phyloP scores from a whole-genome alignment of 345 rosid genomes.

The Bruguiera gymnorhiza region DNA sequence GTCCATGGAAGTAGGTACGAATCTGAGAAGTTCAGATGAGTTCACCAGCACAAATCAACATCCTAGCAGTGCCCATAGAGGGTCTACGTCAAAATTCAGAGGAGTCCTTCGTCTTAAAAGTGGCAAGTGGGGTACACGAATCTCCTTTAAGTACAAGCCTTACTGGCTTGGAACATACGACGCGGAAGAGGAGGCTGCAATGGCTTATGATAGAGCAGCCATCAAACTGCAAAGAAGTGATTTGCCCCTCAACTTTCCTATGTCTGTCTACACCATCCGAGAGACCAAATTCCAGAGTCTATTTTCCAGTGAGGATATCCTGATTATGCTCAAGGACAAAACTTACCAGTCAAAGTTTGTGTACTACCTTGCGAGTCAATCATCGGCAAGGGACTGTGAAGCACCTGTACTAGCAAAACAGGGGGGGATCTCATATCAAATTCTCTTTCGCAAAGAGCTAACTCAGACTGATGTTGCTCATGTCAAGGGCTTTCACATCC shows the following conservation, averaged over 20 bases:
- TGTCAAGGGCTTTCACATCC: slow-evolving; percentile 23
- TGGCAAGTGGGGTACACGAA: slow-evolving; percentile 29
- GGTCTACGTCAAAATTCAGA: slow-evolving; percentile 17
- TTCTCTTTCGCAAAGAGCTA: slow-evolving; percentile 21
- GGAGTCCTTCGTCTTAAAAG: slow-evolving; percentile 20
- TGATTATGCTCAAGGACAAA: slow-evolving; percentile 23
- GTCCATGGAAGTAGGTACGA: background rate
- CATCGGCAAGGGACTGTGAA: no score
- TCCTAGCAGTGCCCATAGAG: background rate
- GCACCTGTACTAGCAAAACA: background rate
- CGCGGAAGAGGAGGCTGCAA: slow-evolving; percentile 22
- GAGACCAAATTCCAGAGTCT: slow-evolving; percentile 22
- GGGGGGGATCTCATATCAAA: background rate
- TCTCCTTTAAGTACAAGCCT: slow-evolving; percentile 21
- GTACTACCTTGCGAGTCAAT: background rate
- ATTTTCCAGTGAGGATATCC: slow-evolving; percentile 14
- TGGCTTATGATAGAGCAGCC: slow-evolving; percentile 34
- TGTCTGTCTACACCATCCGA: background rate
- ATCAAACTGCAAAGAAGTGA: slow-evolving; percentile 27
- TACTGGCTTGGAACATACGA: slow-evolving; percentile 30
- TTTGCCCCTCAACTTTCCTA: slow-evolving; percentile 18
- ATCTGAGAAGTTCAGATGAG: no score
- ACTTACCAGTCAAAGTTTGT: slow-evolving; percentile 3
- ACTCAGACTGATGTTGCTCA: slow-evolving; percentile 16
- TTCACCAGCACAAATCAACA: no score